phyloP scores from a whole-genome alignment of 306 rosid genomes.

The Neltuma alba region DNA sequence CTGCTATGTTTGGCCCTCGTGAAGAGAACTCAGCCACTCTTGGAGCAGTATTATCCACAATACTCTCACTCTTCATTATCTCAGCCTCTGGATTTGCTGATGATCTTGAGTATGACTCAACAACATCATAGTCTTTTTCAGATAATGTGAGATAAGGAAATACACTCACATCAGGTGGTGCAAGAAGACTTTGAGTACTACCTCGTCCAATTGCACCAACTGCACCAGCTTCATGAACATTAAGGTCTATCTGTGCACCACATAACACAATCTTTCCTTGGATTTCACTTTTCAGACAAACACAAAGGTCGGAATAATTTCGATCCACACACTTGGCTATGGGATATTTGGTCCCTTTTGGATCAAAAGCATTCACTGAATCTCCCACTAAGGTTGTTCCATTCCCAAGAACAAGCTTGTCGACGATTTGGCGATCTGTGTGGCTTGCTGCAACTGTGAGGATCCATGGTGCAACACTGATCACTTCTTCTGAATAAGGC shows the following conservation, averaged over 20 bases:
- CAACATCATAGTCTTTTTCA: neutral
- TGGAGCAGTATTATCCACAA: constrained; percentile 19
- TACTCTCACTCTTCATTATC: constrained; percentile 4
- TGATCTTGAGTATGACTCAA: neutral
- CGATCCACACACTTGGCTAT: neutral
- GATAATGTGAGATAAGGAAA: constrained; percentile 9
- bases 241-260: too few relatives aligned
- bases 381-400: constrained; percentile 33
- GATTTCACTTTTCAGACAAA: neutral
- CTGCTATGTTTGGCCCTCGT: constrained; percentile 29
- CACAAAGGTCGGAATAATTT: neutral
- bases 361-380: constrained; percentile 29
- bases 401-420: constrained; percentile 47
- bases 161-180: neutral
- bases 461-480: constrained; percentile 52
- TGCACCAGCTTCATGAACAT: constrained; percentile 28
- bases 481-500: neutral
- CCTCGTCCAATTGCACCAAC: neutral
- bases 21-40: constrained; percentile 39
- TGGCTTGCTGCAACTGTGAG: constrained; percentile 48
- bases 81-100: constrained; percentile 20
- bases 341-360: constrained; percentile 30
- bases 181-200: neutral
- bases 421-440: constrained; percentile 34
- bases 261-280: constrained; percentile 49